phyloP scores from a whole-genome alignment of 1,284 basidiomycete genomes.

The Entoloma clypeatum region DNA sequence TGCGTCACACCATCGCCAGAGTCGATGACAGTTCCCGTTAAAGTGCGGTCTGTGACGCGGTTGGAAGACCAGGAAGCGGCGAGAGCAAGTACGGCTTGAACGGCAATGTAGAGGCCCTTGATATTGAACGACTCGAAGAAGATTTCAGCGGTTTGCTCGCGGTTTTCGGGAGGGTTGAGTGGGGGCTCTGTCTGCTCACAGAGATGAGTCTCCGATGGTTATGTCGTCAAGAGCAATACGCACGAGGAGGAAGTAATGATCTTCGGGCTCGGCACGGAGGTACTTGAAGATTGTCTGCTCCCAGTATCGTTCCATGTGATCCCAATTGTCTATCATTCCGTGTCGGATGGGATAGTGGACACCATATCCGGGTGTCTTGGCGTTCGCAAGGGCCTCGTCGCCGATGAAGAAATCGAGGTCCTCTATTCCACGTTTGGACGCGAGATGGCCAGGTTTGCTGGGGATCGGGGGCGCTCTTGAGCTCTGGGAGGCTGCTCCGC shows the following conservation, averaged over 20 bases:
- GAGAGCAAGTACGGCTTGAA: constrained; percentile 98
- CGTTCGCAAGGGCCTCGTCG: constrained; percentile 94
- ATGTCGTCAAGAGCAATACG: constrained; percentile 30
- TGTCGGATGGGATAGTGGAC: constrained; percentile 97
- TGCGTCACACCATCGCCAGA: constrained; percentile 99
- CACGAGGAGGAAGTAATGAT: constrained; percentile 97
- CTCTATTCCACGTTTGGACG: constrained; percentile 96
- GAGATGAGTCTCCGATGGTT: neutral
- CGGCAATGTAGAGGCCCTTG: constrained; percentile 96
- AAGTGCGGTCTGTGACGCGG: constrained; percentile 87
- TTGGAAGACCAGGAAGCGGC: constrained; percentile 97
- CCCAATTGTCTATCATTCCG: constrained; percentile 99
- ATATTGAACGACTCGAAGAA: constrained; percentile 99
- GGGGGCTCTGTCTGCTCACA: constrained; percentile 90
- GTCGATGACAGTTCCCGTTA: constrained; percentile 98
- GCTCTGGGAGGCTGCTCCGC: constrained; percentile 61
- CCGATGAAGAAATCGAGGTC: constrained; percentile 99
- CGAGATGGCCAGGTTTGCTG: constrained; percentile 87
- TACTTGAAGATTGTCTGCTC: constrained; percentile 99
- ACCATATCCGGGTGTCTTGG: constrained; percentile 87
- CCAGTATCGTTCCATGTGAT: constrained; percentile 99
- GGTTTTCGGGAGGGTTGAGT: constrained; percentile 97
- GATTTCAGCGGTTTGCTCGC: constrained; percentile 99
- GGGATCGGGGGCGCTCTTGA: constrained; percentile 74
- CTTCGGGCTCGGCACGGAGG: constrained; percentile 96